Evolutionary conservation across 129 eudicot species (phyloP), one percentile per base, ranked within the genome.

Genomic region (Tanacetum coccineum): DNA sequence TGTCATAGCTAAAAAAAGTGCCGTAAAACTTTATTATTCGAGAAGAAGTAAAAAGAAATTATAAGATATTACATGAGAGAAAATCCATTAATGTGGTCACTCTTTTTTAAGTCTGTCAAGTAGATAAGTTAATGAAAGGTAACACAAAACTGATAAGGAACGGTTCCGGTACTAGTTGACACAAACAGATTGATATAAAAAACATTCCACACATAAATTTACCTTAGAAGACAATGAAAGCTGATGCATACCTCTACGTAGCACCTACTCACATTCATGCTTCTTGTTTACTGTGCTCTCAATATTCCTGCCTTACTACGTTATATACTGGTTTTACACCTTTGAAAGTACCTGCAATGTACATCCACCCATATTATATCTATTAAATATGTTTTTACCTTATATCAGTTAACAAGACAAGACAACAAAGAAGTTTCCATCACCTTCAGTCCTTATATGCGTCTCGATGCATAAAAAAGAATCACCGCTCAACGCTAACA

Each of bases 401-500:
- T 13, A 25, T 22, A 48, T n/a, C 42, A 57, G 62, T 2, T 58
- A 39, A 68, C 39, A 39, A 68, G 72, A 36, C 72, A 39, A 9
- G 21, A 19, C 50, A 13, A 32, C 39, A 17, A 25, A 28, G 17
- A 5, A 21, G 26, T 25, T 50, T n/a, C 40, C 30, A 19, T 50
- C 71, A 52, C 62, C 26, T 67, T 36, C 36, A 30, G 36, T 30
- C 36, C 36, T 30, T 30, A 3, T 30, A 30, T 30, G 36, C 4
- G 36, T 30, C 36, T 90, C 17, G 6, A 66, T 51, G 19, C 72
- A 53, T 67, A 52, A 13, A 54, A 39, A 20, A 20, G 73, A 54
- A 68, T 36, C 53, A 68, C 54, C 10, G 21, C 46, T 68, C 64
- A 55, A 68, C 0, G 36, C 9, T 54, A 48, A 10, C 70, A 49